A percentile compares a stretch with the other conserved stretches of the same genome.
Conservation (phyloP, 1,284 basidiomycete genomes). For the Porogramme epimiltina region DNA sequence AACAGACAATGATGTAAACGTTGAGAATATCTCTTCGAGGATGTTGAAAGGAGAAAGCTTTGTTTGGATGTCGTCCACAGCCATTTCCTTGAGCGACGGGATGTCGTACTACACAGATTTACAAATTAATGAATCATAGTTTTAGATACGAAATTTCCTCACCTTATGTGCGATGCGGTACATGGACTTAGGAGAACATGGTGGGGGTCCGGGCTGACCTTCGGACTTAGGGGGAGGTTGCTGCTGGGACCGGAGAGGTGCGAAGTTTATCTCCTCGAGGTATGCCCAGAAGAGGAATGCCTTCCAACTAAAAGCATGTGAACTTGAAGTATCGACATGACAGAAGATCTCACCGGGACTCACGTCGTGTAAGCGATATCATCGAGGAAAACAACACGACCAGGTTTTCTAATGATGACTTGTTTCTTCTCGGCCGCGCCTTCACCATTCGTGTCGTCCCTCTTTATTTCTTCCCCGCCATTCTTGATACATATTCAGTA, state of each 20-base stretch:
- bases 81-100: conserved; percentile 10
- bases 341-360: not conserved
- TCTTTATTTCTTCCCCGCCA: not conserved
- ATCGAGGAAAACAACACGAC: conserved; percentile 16
- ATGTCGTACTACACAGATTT: conserved; percentile 16
- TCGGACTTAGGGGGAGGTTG: no score
- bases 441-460: not conserved
- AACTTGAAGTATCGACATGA: not conserved
- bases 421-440: not conserved
- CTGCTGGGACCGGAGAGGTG: conserved; percentile 8
- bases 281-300: conserved; percentile 17
- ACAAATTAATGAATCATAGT: not conserved
- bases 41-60: conserved; percentile 18
- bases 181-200: conserved; percentile 25
- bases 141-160: not conserved
- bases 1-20: conserved; percentile 19
- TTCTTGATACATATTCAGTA: not conserved
- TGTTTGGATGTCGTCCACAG: conserved; percentile 9
- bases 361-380: conserved; percentile 20
- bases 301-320: conserved; percentile 6
- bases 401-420: not conserved
- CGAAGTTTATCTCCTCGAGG: conserved; percentile 7
- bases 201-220: not conserved
- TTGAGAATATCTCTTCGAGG: conserved; percentile 22
- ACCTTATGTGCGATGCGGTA: conserved; percentile 23